Base-by-base conservation (phyloP, 148 eudicot genomes). In the Hydrangea macrophylla region DNA sequence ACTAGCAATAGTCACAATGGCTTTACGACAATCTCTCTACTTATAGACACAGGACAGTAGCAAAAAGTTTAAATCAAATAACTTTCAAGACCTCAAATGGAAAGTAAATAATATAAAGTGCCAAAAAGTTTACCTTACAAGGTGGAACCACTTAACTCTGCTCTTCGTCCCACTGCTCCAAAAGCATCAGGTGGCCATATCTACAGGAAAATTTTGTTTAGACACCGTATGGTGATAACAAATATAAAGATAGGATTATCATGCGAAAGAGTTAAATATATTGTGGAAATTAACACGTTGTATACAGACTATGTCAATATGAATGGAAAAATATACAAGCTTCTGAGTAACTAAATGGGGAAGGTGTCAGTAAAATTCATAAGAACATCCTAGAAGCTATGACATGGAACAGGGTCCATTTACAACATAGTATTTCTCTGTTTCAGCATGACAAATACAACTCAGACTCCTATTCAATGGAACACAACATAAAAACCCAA, bases 141-240 rank as follows among this genome's bases (percentile, higher is more conserved):
- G 54, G 18, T 9, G 56, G 15, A 25, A 56, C 23, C 48, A 62
- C 9, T 48, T 3, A 7, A 53, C 24, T 59, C 54, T 45, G 31
- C 33, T n/a, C 48, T 55, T 56, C 51, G 64, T 56, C 35, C 25
- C 32, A 72, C 10, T 6, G 70, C 26, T 58, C 76, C 76, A 58
- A 73, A 73, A 13, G 59, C 55, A 57, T 58, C 44, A 58, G 25
- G 30, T 9, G 76, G 76, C 76, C 58, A 73, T 58, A 73, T 26
- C 76, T 73, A 20, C 24, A 17, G 9, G 36, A 18, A 54, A 55
- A 55, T 11, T 9, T 2, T 20, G 22, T 36, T 35, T 9, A 26
- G 25, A 60, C n/a, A 36, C 2, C 9, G 23, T n/a, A 28, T 36
- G 4, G 64, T 33, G 36, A 0, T 7, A 35, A 1, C n/a, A 60